Percentiles rank a stretch among this genome's conserved stretches.
phyloP scores from a whole-genome alignment of 352 stramenopile species.

The Pythium brachiatum region DNA sequence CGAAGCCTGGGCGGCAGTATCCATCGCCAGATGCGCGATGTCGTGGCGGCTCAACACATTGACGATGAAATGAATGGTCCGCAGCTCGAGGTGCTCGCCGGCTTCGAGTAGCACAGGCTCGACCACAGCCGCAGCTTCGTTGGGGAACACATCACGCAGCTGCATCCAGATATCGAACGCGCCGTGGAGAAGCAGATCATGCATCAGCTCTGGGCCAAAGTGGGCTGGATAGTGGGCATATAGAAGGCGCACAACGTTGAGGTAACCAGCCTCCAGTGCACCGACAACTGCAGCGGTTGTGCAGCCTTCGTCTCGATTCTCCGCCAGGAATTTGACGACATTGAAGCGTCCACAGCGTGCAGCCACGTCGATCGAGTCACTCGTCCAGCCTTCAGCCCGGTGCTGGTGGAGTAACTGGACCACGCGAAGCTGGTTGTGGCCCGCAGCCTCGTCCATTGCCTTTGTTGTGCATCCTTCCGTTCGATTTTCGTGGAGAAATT shows the following conservation, averaged over 20 bases:
- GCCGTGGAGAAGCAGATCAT: not conserved
- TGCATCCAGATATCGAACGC: not conserved
- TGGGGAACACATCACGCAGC: not conserved
- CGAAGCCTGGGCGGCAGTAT: not conserved
- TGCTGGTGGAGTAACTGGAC: too few relatives aligned
- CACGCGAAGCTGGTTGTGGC: too few relatives aligned
- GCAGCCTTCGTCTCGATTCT: not conserved
- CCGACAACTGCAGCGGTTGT: not conserved
- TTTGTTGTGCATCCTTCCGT: constrained; percentile 2
- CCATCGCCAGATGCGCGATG: not conserved
- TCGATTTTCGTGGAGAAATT: not conserved
- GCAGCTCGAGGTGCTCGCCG: not conserved
- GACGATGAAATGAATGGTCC: constrained; percentile 2
- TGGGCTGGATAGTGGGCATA: not conserved
- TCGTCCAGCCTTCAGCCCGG: constrained; percentile 4
- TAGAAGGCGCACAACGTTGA: not conserved
- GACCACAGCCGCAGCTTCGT: not conserved
- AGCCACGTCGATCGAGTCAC: not conserved
- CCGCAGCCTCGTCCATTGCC: not conserved
- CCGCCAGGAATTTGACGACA: too few relatives aligned
- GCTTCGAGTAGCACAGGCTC: not conserved
- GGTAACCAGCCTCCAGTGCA: not conserved
- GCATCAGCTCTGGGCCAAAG: not conserved
- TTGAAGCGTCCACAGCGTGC: too few relatives aligned
- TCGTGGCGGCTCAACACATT: not conserved